Evolutionary conservation across 2,329 filamentous ascomycete species (phyloP).

Genomic region (Aspergillus quadricinctus): DNA sequence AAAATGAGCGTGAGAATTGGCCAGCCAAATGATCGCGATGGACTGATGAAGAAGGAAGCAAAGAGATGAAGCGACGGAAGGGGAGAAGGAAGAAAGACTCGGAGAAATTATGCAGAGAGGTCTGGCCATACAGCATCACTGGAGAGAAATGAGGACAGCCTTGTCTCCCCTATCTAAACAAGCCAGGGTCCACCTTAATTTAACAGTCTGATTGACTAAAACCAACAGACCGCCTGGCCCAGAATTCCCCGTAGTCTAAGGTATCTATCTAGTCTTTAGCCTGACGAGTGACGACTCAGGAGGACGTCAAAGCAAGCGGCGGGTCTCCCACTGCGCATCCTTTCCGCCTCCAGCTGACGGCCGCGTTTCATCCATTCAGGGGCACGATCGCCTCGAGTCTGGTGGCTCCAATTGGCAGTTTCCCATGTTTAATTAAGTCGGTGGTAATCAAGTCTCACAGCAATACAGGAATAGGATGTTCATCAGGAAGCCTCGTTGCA

Average conservation of each 20-base stretch:
- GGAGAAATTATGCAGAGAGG: constrained; percentile 6
- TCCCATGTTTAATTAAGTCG: neutral
- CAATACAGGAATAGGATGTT: too few species aligned
- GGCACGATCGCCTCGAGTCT: constrained; percentile 1
- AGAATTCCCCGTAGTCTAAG: neutral
- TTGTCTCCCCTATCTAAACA: neutral
- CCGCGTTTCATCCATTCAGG: constrained; percentile 4
- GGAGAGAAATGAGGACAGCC: neutral
- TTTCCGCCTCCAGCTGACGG: constrained; percentile 9
- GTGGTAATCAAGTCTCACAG: neutral
- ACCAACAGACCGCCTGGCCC: neutral
- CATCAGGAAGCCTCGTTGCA: neutral
- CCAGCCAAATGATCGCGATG: neutral
- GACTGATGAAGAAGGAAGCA: constrained; percentile 3
- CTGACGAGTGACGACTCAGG: neutral
- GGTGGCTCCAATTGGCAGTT: neutral
- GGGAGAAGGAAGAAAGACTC: neutral
- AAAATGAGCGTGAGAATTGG: neutral
- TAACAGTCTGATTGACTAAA: neutral
- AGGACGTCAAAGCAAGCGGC: neutral
- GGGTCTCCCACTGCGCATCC: constrained; percentile 10
- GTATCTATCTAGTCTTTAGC: neutral
- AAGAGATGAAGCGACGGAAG: neutral
- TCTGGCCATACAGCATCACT: neutral
- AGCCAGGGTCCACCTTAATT: neutral